Conservation (phyloP, 2,329 filamentous ascomycete species). For the Botryosphaeria dothidea region DNA sequence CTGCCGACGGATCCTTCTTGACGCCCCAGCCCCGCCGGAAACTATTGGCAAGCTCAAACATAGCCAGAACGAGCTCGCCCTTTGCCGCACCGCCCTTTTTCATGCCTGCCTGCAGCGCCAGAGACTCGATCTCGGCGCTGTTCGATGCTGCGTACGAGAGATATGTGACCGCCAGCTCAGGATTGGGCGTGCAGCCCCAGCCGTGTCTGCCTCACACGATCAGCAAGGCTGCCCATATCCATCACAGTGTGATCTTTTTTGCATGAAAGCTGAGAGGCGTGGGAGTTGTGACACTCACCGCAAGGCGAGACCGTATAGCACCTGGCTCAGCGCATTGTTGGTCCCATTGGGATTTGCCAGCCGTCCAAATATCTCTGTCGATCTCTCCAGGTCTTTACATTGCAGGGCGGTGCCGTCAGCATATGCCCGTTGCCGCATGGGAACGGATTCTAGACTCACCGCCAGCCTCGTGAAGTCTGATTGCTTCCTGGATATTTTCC, state of each 20-base stretch:
- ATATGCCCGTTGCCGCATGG: slow-evolving; percentile 2
- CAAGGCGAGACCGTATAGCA: slow-evolving; percentile 89
- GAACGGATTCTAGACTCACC: slow-evolving; percentile 37
- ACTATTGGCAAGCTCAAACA: slow-evolving; percentile 90
- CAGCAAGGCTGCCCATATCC: background rate
- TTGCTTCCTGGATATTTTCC: slow-evolving; percentile 88
- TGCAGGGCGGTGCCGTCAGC: slow-evolving; percentile 21
- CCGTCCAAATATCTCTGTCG: slow-evolving; percentile 81
- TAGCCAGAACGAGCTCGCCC: slow-evolving; percentile 92
- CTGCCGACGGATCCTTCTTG: slow-evolving; percentile 79
- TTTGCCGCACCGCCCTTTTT: slow-evolving; percentile 94
- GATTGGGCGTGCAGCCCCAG: slow-evolving; percentile 81
- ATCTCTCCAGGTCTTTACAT: slow-evolving; percentile 64
- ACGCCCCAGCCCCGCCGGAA: slow-evolving; percentile 96
- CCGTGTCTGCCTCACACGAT: slow-evolving; percentile 65
- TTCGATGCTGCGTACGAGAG: slow-evolving; percentile 88
- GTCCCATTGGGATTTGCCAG: slow-evolving; percentile 81
- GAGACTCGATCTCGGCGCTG: slow-evolving; percentile 80
- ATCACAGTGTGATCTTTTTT: background rate
- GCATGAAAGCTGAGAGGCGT: background rate
- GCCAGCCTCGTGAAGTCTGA: slow-evolving; percentile 84
- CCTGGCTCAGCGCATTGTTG: slow-evolving; percentile 93
- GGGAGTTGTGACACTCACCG: slow-evolving; percentile 57
- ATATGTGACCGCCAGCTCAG: slow-evolving; percentile 74
- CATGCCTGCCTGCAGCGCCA: slow-evolving; percentile 82